Evolutionary conservation across 2,329 filamentous ascomycete species (phyloP), one percentile per base, ranked within the genome.

Genomic region (Paraphaeosphaeria sporulosa): DNA sequence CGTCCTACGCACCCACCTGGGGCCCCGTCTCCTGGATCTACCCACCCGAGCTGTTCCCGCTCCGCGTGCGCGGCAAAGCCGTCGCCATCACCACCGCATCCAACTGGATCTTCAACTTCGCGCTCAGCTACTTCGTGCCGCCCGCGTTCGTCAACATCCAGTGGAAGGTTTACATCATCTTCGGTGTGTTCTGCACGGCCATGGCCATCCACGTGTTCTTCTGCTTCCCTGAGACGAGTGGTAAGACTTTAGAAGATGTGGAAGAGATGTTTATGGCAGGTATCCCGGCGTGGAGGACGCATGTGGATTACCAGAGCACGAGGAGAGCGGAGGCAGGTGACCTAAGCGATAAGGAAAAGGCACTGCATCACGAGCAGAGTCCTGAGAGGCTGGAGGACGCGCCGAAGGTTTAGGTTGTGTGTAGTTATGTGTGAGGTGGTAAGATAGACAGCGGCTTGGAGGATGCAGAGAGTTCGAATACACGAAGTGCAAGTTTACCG

Each of bases 241-340:
- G 90, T 13, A 91, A 88, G 77, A 90, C 89, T 0, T 85, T 94
- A 1, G 91, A 94, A 71, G 90, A 94, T 72, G 89, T 93, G 75
- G 90, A 91, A 65, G 86, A 86, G 15, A 88, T 93, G 64, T 94
- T 94, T 73, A 82, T 79, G 51, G 69, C 72, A 8, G 85, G 85
- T 0, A 72, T 81, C 1, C 85, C 84, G 1, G 85, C 88, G 3
- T 90, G 88, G 88, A 85, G 82, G 74, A 81, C 76, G 1, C 66
- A 61, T 57, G 70, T 72, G 1, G 71, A 74, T 21, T 73, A 66
- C 52, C 64, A 54, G 34, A 70, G 44, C 15, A 58, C 64, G 4
- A 64, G 66, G 27, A 60, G 66, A 47, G 72, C 65, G 2, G 71
- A 75, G 62, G 57, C 59, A 6, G 70, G 71, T 9, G 63, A 66